Percentiles rank a stretch among this genome's conserved stretches.
Conservation (phyloP, 371 early-diverging fungal species). For the Funneliformis caledonium region DNA sequence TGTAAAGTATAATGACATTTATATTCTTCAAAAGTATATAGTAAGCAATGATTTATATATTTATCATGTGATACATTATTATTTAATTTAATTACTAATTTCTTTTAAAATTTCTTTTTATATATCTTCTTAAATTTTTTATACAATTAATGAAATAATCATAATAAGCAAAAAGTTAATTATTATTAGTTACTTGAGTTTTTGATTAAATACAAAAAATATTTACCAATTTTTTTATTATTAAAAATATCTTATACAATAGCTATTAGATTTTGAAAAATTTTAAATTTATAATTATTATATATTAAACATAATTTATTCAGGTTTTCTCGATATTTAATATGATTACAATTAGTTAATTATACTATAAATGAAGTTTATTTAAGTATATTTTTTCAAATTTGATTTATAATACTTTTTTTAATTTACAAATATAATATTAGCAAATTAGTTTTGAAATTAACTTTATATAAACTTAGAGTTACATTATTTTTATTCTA, state of each 20-base stretch:
- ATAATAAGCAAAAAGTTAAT: not conserved
- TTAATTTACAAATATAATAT: slow-evolving; percentile 8
- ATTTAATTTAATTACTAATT: not conserved
- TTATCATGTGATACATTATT: not conserved
- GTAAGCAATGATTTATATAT: slow-evolving; percentile 6
- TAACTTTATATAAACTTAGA: slow-evolving; percentile 12
- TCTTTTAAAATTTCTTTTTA: slow-evolving; percentile 7
- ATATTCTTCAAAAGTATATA: slow-evolving; percentile 13
- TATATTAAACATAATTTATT: not conserved
- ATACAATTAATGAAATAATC: not conserved
- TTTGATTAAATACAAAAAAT: not conserved
- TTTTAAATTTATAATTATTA: slow-evolving; percentile 19
- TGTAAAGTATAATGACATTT: not conserved
- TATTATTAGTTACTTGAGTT: not conserved
- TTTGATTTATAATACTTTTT: slow-evolving; percentile 5
- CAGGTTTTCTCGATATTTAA: not conserved
- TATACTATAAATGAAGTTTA: slow-evolving; percentile 7
- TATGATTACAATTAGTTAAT: not conserved
- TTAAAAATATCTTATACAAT: not conserved
- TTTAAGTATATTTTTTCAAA: slow-evolving; percentile 15
- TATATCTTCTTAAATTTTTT: not conserved
- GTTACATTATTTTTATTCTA: slow-evolving; percentile 16
- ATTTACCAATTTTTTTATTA: slow-evolving; percentile 23
- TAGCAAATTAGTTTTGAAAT: not conserved
- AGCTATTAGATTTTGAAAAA: not conserved